Percentiles rank a stretch among this genome's conserved stretches.
phyloP scores from a whole-genome alignment of 371 early-diverging fungal species.

The Apophysomyces variabilis region DNA sequence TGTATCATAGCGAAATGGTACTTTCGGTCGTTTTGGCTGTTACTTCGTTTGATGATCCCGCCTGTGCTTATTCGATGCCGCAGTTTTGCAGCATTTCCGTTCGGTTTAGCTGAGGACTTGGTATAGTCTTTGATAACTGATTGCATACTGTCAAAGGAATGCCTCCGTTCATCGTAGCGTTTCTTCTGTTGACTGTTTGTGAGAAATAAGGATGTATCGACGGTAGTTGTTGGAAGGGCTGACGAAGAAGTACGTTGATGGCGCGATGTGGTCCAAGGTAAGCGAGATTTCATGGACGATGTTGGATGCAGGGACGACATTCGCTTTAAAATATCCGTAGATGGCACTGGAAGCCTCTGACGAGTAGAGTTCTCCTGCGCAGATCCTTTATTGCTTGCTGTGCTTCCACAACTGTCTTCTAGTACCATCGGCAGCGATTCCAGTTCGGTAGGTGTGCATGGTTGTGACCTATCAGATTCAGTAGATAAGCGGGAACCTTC shows the following conservation, averaged over 20 bases:
- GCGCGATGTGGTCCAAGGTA: neutral
- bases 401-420: slow-evolving; percentile 15
- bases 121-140: slow-evolving; percentile 7
- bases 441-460: neutral
- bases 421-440: slow-evolving; percentile 17
- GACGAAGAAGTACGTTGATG: slow-evolving; percentile 21
- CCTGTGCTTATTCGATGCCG: slow-evolving; percentile 3
- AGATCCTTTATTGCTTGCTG: neutral
- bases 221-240: neutral
- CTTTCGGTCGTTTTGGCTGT: neutral
- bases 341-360: neutral
- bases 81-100: neutral
- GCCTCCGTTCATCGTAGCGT: slow-evolving; percentile 1
- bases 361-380: neutral
- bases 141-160: slow-evolving; percentile 23
- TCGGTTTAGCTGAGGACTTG: neutral
- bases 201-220: neutral
- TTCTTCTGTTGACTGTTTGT: neutral
- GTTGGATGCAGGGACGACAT: neutral
- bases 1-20: neutral
- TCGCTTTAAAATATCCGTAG: neutral
- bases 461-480: slow-evolving; percentile 3
- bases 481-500: neutral
- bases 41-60: neutral
- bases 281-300: neutral